phyloP scores from a whole-genome alignment of 208 protist genomes.

The Endotrypanum monterogeii region DNA sequence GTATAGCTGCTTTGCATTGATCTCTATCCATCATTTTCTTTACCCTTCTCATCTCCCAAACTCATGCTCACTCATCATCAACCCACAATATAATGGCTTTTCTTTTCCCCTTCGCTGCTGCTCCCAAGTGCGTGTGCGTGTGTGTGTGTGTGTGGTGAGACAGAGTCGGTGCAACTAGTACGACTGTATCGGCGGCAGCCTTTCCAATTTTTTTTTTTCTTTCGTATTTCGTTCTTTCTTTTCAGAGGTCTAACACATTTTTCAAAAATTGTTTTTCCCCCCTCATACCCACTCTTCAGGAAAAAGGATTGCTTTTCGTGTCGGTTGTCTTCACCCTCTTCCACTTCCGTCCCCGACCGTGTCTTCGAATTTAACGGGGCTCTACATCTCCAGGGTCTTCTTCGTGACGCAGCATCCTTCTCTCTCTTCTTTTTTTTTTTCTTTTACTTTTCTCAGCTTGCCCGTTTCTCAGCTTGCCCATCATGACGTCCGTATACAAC shows the following conservation, averaged over 20 bases:
- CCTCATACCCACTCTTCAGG: neutral
- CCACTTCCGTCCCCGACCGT: neutral
- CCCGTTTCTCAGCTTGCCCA: neutral
- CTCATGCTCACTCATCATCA: neutral
- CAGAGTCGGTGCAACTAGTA: neutral
- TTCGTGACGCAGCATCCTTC: neutral
- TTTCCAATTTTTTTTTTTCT: neutral
- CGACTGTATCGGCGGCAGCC: neutral
- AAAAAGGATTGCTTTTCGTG: neutral
- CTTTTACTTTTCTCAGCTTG: neutral
- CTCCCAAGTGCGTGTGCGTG: neutral
- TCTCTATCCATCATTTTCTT: neutral
- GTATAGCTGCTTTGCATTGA: neutral
- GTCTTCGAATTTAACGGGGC: neutral
- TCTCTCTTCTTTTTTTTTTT: neutral
- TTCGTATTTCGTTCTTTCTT: neutral
- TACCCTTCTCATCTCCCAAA: neutral
- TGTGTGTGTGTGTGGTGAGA: neutral
- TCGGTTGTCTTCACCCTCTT: neutral
- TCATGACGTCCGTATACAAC: slow-evolving; percentile 95
- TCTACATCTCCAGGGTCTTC: neutral
- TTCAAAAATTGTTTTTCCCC: slow-evolving; percentile 16
- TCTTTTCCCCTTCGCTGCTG: neutral
- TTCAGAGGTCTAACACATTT: neutral
- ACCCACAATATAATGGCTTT: neutral